Evolutionary conservation across 2,329 filamentous ascomycete species (phyloP), one percentile per base, ranked within the genome.

Genomic region (Mollisiaceae sp.): DNA sequence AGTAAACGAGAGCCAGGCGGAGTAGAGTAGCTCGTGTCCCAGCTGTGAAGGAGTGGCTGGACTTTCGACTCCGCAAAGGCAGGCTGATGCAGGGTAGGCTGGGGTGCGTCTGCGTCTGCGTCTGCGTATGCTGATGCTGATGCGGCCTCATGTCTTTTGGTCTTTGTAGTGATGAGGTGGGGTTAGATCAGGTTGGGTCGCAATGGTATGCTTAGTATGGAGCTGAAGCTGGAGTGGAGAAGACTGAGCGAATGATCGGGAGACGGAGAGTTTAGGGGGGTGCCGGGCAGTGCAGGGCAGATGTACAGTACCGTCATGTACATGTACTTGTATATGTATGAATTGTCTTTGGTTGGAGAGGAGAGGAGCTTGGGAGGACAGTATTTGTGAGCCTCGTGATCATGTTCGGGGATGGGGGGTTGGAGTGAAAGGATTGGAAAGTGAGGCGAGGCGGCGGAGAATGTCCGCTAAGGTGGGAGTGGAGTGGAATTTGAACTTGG

Each of bases 401-500:
- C 45, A 9, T 4, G 45, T 8, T 20, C 8, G 6, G 11, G 45
- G 45, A 50, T 50, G 45, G 3, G 50, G 50, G 27, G 14, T 8
- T 27, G 22, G 50, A 54, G 15, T 27, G 50, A 20, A 20, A 27
- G n/a, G 45, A 47, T 47, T 8, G 14, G n/a, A 18, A 47, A 47
- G 47, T 52, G 47, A 52, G 47, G 47, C 47, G 47, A 52, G 24
- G 22, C 50, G 50, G 50, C 50, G 27, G 50, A 54, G 50, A 18
- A 54, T 54, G 50, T 54, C 50, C 50, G 50, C 50, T 54, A 12
- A 35, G 15, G 50, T 54, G 50, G 50, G 14, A 54, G n/a, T 50
- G 45, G 43, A 54, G 14, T 54, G 14, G 50, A 50, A 27, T 22
- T 50, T 9, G 5, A 27, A 9, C 2, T 24, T 22, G n/a, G 24